Evolutionary conservation across 108 stramenopile genomes (phyloP), one percentile per base, ranked within the genome.

Genomic region (Cyclostephanos tholiformis): DNA sequence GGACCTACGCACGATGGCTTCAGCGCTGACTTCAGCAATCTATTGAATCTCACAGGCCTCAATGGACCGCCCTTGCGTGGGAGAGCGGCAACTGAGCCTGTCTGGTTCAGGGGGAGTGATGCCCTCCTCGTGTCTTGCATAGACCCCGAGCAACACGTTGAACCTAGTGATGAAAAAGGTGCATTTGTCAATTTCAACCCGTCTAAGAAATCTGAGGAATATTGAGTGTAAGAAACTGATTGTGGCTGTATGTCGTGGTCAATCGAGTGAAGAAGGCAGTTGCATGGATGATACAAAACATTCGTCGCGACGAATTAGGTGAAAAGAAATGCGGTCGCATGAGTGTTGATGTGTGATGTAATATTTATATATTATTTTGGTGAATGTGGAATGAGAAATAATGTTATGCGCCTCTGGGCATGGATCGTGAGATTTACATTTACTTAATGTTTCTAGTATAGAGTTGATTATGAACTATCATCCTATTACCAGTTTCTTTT

Each of bases 11-110:
- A 66, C 7, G 64, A 63, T 35, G 61, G 78, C 46, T 61, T 81
- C 44, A 74, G 69, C 43, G 58, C 75, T 48, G 80, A 81, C 68
- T 81, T 81, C 49, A 62, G 55, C 56, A 74, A 49, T 20, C 32
- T 81, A 59, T 81, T 74, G 80, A 81, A 72, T 57, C 61, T 63
- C 53, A 35, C 38, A 12, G 61, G 39, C n/a, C 29, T 51, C 58
- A 63, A 67, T 71, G 80, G 69, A 52, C 69, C 80, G 44, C 71
- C 49, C 62, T 26, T 66, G 19, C 73, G 80, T 16, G 80, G 80
- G 5, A 74, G 80, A 56, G 80, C 80, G n/a, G 67, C 67, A 7
- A 81, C 80, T n/a, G 80, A 74, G 20, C 80, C 80, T 53, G 41
- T 48, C 43, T 67, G 58, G 51, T 68, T 71, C 59, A 53, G 65